These are phyloP conservation scores for Physaria fendleri DNA, from an alignment of 345 rosid species.

Conservation along the genomic window DNA sequence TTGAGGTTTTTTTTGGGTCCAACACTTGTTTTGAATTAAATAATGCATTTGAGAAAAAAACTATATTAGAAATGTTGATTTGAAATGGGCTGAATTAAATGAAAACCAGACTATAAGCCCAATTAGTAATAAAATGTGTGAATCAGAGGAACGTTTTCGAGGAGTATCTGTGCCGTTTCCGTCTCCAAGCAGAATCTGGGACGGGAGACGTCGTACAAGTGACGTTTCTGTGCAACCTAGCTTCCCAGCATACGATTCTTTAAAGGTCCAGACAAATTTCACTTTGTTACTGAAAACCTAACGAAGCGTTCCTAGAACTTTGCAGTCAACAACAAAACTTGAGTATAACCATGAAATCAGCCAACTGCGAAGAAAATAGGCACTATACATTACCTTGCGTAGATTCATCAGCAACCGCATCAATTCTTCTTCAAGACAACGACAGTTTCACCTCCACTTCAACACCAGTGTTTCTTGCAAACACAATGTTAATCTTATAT, in stretches of 20 bases:
- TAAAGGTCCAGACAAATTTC: neutral
- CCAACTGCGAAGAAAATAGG: neutral
- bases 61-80: too few species aligned
- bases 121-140: too few species aligned
- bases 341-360: neutral
- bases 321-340: neutral
- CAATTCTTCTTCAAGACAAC: conserved; percentile 72
- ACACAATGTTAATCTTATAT: conserved; percentile 67
- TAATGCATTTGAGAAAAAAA: too few species aligned
- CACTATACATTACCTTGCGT: conserved; percentile 56
- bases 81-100: too few species aligned
- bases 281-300: conserved; percentile 11
- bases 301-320: neutral
- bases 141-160: too few species aligned
- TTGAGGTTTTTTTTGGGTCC: too few species aligned
- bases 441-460: conserved; percentile 70
- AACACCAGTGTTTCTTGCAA: conserved; percentile 86
- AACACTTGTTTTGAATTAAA: too few species aligned
- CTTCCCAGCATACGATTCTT: neutral
- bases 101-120: too few species aligned
- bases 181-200: too few species aligned
- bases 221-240: too few species aligned
- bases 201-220: too few species aligned
- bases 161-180: too few species aligned
- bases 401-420: conserved; percentile 41